Conservation (phyloP, 306 rosid species). For the Cucurbita maxima region DNA sequence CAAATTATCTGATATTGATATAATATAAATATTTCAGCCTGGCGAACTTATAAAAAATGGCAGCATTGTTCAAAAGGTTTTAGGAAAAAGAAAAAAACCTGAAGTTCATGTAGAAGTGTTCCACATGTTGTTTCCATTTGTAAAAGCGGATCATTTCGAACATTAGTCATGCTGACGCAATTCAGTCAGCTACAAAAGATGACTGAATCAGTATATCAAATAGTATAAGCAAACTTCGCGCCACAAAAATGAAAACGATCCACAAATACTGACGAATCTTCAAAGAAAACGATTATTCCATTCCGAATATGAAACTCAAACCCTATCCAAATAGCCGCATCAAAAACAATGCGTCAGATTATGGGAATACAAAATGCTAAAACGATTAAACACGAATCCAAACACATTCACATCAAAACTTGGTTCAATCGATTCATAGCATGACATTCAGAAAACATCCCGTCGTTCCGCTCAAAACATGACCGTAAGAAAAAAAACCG, state of each 20-base stretch:
- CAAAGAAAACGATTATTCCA: neutral
- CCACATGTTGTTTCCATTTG: constrained; percentile 37
- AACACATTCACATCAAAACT: neutral
- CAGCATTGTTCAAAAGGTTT: neutral
- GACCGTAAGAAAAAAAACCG: neutral
- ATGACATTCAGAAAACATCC: neutral
- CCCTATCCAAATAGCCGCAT: neutral
- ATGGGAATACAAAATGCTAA: neutral
- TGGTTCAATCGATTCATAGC: neutral
- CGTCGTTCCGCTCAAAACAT: neutral
- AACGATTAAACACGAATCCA: neutral
- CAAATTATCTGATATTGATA: constrained; percentile 36
- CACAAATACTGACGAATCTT: neutral
- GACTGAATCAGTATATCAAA: neutral
- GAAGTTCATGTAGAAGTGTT: constrained; percentile 45
- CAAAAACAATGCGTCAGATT: neutral
- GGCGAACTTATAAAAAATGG: neutral
- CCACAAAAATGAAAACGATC: neutral
- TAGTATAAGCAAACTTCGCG: neutral
- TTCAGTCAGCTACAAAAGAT: neutral
- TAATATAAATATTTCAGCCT: neutral
- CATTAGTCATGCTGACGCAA: constrained; percentile 27
- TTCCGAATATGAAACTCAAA: neutral
- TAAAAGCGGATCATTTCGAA: constrained; percentile 17
- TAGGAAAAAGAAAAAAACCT: constrained; percentile 25